Evolutionary conservation across 176 grass and related monocot genomes (phyloP).

Genomic region (Ananas comosus): DNA sequence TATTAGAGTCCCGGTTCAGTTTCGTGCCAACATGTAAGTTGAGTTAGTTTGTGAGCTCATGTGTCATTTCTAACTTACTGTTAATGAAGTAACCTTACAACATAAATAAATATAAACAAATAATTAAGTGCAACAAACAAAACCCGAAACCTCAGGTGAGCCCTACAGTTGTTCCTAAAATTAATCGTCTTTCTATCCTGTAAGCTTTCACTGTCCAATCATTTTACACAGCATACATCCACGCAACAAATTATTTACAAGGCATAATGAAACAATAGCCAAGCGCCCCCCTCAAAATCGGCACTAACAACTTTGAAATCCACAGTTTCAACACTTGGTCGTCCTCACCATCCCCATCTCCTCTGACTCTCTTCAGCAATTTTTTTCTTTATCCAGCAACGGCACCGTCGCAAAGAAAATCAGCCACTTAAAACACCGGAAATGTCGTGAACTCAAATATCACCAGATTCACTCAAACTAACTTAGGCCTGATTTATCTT

Average conservation of each 20-base stretch:
- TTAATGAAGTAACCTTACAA: too few relatives aligned
- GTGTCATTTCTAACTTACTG: too few relatives aligned
- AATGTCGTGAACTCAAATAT: background rate
- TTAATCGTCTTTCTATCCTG: background rate
- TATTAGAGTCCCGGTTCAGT: too few relatives aligned
- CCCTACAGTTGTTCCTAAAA: too few relatives aligned
- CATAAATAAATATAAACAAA: too few relatives aligned
- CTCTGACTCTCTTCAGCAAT: background rate
- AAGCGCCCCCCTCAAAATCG: too few relatives aligned
- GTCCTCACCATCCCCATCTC: background rate
- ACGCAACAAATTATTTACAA: background rate
- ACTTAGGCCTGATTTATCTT: constrained; percentile 7
- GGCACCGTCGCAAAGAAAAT: background rate
- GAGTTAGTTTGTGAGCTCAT: too few relatives aligned
- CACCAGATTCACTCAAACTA: constrained; percentile 23
- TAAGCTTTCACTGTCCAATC: background rate
- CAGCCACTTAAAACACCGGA: background rate
- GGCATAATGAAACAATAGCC: background rate
- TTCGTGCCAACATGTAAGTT: too few relatives aligned
- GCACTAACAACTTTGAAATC: too few relatives aligned
- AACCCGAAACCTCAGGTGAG: too few relatives aligned
- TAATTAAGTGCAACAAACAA: too few relatives aligned
- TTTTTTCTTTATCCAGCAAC: background rate
- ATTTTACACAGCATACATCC: background rate
- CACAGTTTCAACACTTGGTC: background rate